Conservation (phyloP, 148 eudicot species). For the Rhododendron williamsianum region DNA sequence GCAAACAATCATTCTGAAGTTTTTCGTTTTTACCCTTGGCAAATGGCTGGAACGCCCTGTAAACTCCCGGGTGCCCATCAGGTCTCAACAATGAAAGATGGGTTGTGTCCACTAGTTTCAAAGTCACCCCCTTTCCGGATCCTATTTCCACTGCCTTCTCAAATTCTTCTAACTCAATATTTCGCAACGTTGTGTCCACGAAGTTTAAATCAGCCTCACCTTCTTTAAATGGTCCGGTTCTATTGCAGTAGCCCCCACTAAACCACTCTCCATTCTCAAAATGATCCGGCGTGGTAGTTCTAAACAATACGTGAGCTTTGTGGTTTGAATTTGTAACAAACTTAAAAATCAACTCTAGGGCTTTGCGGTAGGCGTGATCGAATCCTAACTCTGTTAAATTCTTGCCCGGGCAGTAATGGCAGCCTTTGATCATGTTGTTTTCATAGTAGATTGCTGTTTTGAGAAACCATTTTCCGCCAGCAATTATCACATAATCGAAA, state of each 20-base stretch:
- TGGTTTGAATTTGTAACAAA: conserved; percentile 37
- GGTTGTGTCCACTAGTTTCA: conserved; percentile 57
- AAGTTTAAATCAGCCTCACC: conserved; percentile 28
- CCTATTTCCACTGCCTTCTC: conserved; percentile 28
- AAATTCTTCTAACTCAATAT: conserved; percentile 60
- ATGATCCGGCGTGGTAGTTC: conserved; percentile 73
- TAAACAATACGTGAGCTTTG: conserved; percentile 33
- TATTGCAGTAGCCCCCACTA: conserved; percentile 63
- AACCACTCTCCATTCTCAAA: conserved; percentile 82
- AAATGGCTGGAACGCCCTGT: conserved; percentile 54
- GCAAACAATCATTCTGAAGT: conserved; percentile 79
- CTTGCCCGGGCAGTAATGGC: conserved; percentile 53
- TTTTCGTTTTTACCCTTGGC: conserved; percentile 46
- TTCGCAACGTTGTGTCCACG: conserved; percentile 36
- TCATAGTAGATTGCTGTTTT: conserved; percentile 65
- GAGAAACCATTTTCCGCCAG: conserved; percentile 74
- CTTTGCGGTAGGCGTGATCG: conserved; percentile 47
- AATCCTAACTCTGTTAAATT: conserved; percentile 66
- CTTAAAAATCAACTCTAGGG: conserved; percentile 26
- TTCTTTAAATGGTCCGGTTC: conserved; percentile 47
- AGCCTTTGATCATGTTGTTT: conserved; percentile 46
- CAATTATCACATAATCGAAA: conserved; percentile 51
- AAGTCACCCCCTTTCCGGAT: conserved; percentile 16
- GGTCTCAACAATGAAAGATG: conserved; percentile 65
- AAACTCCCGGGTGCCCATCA: conserved; percentile 82